phyloP scores from a whole-genome alignment of 768 basidiomycete species.

The Mycena galopus region DNA sequence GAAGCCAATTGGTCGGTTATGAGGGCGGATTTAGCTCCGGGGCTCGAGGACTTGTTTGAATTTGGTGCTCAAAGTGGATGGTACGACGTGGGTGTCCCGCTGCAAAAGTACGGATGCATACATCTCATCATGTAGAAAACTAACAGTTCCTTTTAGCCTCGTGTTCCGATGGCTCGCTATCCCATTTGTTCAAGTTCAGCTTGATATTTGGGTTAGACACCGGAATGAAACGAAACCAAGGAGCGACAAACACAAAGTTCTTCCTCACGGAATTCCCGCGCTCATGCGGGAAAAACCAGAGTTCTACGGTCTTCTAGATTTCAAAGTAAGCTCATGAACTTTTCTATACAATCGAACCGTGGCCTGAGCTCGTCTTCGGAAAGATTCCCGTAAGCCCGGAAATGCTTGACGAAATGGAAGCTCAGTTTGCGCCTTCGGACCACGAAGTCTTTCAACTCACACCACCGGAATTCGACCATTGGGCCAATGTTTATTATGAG shows the following conservation, averaged over 20 bases:
- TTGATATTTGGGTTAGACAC: conserved; percentile 45
- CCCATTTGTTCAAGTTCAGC: conserved; percentile 51
- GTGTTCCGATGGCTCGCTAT: conserved; percentile 53
- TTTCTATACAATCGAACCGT: no score
- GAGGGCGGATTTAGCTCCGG: conserved; percentile 37
- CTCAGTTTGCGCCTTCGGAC: conserved; percentile 43
- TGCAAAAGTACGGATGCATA: conserved; percentile 41
- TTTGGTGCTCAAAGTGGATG: conserved; percentile 44
- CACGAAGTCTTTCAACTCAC: not conserved
- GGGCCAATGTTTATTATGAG: conserved; percentile 36
- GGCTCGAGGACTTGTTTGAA: conserved; percentile 50
- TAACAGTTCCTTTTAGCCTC: conserved; percentile 28
- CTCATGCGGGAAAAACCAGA: conserved; percentile 46
- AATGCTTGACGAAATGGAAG: conserved; percentile 39
- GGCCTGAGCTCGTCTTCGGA: no score
- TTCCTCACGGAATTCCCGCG: conserved; percentile 53
- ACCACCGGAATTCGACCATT: conserved; percentile 38
- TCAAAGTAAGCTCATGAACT: conserved; percentile 47
- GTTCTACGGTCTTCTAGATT: conserved; percentile 44
- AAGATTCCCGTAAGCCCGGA: conserved; percentile 39
- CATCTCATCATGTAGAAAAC: not conserved
- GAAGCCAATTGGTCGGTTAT: not conserved
- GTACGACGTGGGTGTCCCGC: conserved; percentile 44
- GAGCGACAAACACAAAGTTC: conserved; percentile 45
- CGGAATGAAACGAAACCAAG: conserved; percentile 41